These are phyloP conservation scores for Trichaptum fuscoviolaceum DNA, from an alignment of 768 basidiomycete genomes.

Conservation along the genomic window DNA sequence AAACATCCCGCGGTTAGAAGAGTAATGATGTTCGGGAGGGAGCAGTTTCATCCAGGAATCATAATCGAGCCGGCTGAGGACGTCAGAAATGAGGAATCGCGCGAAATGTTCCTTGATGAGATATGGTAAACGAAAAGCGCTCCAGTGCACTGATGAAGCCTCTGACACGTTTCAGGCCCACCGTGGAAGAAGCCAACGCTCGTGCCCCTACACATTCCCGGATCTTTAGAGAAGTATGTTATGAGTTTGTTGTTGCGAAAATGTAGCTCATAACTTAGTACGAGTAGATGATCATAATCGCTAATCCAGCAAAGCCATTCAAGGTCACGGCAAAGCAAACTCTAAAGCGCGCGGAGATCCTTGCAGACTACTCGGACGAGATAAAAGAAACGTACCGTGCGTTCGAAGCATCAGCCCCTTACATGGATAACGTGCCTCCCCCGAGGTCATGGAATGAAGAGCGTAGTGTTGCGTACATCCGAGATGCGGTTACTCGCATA, in stretches of 20 bases:
- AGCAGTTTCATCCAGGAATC: constrained; percentile 14
- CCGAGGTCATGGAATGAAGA: constrained; percentile 18
- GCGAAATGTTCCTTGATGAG: neutral
- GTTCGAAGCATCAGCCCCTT: neutral
- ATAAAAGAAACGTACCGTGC: constrained; percentile 24
- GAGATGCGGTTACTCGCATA: constrained; percentile 29
- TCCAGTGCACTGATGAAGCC: neutral
- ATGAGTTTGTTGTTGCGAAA: neutral
- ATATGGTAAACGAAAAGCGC: neutral
- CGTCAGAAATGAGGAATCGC: constrained; percentile 6
- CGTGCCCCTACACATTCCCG: constrained; percentile 11
- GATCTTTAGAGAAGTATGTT: constrained; percentile 10
- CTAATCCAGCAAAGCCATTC: constrained; percentile 6
- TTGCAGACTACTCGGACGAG: constrained; percentile 1
- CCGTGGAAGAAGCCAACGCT: constrained; percentile 9
- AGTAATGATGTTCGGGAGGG: constrained; percentile 17
- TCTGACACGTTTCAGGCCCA: neutral
- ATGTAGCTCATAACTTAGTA: neutral
- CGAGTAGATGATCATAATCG: constrained; percentile 11
- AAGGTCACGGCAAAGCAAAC: constrained; percentile 3
- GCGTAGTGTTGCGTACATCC: constrained; percentile 12
- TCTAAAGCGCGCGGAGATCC: neutral
- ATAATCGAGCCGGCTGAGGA: constrained; percentile 20
- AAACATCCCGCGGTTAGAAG: constrained; percentile 10
- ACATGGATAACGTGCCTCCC: neutral